phyloP scores from a whole-genome alignment of 176 grass and related monocot genomes.

The Aechmea fasciata region DNA sequence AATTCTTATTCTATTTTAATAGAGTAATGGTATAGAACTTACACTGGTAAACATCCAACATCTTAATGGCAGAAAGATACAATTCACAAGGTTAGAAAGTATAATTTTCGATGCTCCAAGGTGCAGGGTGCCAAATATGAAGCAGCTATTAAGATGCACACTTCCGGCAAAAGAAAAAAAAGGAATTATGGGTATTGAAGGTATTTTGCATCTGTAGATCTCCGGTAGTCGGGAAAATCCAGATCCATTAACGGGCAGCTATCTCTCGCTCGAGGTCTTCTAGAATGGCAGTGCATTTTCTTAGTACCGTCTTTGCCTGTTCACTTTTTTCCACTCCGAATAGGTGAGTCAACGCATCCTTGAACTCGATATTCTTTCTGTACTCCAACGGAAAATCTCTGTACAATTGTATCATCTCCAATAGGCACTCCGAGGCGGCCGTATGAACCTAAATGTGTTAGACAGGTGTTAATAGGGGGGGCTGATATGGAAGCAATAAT shows the following conservation, averaged over 20 bases:
- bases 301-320: constrained; percentile 63
- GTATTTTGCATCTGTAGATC: background rate
- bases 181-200: background rate
- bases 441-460: constrained; percentile 57
- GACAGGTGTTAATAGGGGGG: background rate
- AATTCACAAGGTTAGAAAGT: too few relatives aligned
- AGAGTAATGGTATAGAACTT: too few relatives aligned
- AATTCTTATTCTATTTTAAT: too few relatives aligned
- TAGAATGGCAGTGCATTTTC: constrained; percentile 53
- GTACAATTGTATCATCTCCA: constrained; percentile 70
- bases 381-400: constrained; percentile 49
- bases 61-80: too few relatives aligned
- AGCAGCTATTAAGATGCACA: too few relatives aligned
- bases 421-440: constrained; percentile 71
- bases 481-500: background rate
- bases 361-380: constrained; percentile 48
- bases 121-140: too few relatives aligned
- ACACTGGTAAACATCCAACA: too few relatives aligned
- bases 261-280: constrained; percentile 7
- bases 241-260: background rate
- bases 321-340: constrained; percentile 63
- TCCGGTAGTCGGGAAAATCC: background rate
- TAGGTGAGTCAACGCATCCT: constrained; percentile 47
- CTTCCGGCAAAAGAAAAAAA: too few relatives aligned
- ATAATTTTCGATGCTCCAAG: too few relatives aligned